Conservation (phyloP, 768 basidiomycete species). For the Kwoniella heveanensis region DNA sequence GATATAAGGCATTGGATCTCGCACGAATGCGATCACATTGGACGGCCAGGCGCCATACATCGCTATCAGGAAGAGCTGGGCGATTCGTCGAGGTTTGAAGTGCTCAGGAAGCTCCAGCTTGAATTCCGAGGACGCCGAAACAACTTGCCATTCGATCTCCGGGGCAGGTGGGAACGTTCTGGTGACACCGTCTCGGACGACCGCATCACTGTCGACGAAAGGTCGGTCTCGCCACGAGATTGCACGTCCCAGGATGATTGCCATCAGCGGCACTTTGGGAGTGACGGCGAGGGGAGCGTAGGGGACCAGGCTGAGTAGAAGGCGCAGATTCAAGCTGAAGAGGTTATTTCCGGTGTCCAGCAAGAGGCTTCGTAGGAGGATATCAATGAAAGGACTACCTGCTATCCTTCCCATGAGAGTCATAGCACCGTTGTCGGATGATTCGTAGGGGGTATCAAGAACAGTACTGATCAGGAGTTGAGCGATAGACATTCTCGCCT, state of each 20-base stretch:
- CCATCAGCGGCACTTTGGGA: slow-evolving; percentile 41
- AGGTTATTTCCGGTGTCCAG: slow-evolving; percentile 44
- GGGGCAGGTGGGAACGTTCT: slow-evolving; percentile 29
- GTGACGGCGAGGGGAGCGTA: slow-evolving; percentile 40
- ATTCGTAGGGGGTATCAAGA: slow-evolving; percentile 12
- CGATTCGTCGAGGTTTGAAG: slow-evolving; percentile 29
- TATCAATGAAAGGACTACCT: slow-evolving; percentile 8
- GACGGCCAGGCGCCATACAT: slow-evolving; percentile 89
- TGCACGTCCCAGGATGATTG: slow-evolving; percentile 49
- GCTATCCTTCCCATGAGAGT: slow-evolving; percentile 21
- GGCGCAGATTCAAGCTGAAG: slow-evolving; percentile 40
- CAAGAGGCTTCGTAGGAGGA: slow-evolving; percentile 31
- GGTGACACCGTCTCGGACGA: slow-evolving; percentile 66
- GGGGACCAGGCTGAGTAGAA: slow-evolving; percentile 38
- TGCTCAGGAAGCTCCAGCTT: slow-evolving; percentile 49
- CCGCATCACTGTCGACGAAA: slow-evolving; percentile 58
- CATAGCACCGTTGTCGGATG: slow-evolving; percentile 1
- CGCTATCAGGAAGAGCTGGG: slow-evolving; percentile 36
- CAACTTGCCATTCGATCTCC: slow-evolving; percentile 32
- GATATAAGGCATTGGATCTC: slow-evolving; percentile 69
- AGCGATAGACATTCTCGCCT: slow-evolving; percentile 12
- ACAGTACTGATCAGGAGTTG: slow-evolving; percentile 14
- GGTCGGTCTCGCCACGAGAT: slow-evolving; percentile 51
- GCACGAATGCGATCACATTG: slow-evolving; percentile 79
- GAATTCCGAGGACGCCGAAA: slow-evolving; percentile 15